phyloP scores from a whole-genome alignment of 1,139 yeast genomes.

The Sugiyamaella neomexicana region DNA sequence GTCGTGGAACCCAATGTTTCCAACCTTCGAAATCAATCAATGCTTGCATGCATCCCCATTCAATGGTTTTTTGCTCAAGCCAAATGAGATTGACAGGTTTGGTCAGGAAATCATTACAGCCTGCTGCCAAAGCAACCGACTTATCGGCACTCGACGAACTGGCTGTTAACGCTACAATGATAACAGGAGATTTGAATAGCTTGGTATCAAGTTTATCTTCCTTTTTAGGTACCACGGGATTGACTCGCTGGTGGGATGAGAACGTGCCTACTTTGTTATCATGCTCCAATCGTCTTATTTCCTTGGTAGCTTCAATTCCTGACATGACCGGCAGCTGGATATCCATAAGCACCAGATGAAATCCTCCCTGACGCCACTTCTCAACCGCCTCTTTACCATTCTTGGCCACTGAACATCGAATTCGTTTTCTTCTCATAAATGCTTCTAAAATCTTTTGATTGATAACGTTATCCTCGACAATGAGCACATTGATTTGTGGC shows the following conservation, averaged over 20 bases:
- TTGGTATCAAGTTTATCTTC: constrained; percentile 58
- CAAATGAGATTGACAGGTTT: constrained; percentile 94
- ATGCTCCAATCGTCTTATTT: constrained; percentile 79
- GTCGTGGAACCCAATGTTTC: constrained; percentile 71
- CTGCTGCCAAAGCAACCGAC: constrained; percentile 90
- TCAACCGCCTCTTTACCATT: constrained; percentile 92
- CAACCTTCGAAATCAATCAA: constrained; percentile 94
- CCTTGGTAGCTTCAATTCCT: constrained; percentile 90
- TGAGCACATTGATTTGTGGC: constrained; percentile 85
- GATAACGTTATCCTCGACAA: constrained; percentile 94
- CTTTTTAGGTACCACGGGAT: constrained; percentile 26
- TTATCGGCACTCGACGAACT: constrained; percentile 84
- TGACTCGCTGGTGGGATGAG: constrained; percentile 39
- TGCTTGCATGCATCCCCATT: constrained; percentile 96
- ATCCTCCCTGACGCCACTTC: constrained; percentile 90
- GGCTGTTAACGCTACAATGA: constrained; percentile 94
- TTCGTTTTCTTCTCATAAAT: constrained; percentile 82
- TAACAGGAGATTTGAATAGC: constrained; percentile 82
- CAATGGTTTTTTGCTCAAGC: constrained; percentile 91
- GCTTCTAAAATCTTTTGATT: constrained; percentile 92
- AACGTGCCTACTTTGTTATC: constrained; percentile 81
- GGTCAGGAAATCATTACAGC: constrained; percentile 95
- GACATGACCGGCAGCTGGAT: constrained; percentile 91
- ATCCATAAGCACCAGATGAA: constrained; percentile 91
- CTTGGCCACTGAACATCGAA: constrained; percentile 81